Evolutionary conservation across 192 early-diverging fungal species (phyloP).

Genomic region (Gamsiella multidivaricata): DNA sequence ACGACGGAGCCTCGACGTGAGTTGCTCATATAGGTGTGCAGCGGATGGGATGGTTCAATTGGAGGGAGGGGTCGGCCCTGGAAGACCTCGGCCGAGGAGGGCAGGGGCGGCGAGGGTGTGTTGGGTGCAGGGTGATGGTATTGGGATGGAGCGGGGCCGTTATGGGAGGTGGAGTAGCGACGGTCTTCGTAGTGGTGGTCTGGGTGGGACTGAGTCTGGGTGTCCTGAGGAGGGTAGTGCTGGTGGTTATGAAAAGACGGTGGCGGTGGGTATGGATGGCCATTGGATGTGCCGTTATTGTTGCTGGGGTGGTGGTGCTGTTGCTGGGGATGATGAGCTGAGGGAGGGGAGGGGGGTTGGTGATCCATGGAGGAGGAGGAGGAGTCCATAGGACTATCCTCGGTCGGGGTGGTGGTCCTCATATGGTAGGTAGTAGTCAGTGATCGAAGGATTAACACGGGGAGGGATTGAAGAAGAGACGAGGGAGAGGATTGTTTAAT

Average conservation of each 20-base stretch:
- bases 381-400: conserved; percentile 11
- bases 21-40: conserved; percentile 44
- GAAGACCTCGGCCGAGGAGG: conserved; percentile 22
- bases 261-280: too few relatives aligned
- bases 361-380: background rate
- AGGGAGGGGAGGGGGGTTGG: too few relatives aligned
- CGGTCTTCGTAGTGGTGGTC: too few relatives aligned
- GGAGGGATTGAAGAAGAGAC: too few relatives aligned
- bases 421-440: too few relatives aligned
- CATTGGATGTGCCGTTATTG: conserved; percentile 1
- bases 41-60: conserved; percentile 47
- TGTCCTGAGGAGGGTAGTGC: conserved; percentile 1
- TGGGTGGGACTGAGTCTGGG: background rate
- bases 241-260: conserved; percentile 1
- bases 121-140: background rate
- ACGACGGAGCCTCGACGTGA: conserved; percentile 39
- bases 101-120: conserved; percentile 41
- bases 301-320: conserved; percentile 8
- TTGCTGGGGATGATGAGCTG: conserved; percentile 5
- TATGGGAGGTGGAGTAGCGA: background rate
- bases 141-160: too few relatives aligned
- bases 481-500: too few relatives aligned
- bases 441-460: too few relatives aligned
- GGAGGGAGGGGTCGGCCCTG: conserved; percentile 42
- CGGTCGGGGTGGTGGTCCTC: conserved; percentile 1